phyloP scores from a whole-genome alignment of 306 rosid species.

The Vigna trinervia region DNA sequence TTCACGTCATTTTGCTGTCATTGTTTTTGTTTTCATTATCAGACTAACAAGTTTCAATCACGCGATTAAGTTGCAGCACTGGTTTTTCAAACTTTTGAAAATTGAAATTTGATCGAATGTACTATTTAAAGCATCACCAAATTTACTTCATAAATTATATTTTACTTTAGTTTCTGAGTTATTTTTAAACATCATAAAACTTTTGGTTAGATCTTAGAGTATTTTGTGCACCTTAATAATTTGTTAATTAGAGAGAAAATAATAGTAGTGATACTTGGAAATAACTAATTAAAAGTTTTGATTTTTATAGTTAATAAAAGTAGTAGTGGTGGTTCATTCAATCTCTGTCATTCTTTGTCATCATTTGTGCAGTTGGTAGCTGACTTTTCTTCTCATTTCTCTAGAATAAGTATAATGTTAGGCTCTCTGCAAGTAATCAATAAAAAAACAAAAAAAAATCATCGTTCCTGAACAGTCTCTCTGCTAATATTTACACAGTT shows the following conservation, averaged over 20 bases:
- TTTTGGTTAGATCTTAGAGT: too few relatives aligned
- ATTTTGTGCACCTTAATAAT: too few relatives aligned
- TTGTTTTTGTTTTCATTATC: neutral
- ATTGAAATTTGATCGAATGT: neutral
- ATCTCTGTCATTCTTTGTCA: constrained; percentile 19
- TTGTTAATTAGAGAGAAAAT: too few relatives aligned
- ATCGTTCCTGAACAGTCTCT: neutral
- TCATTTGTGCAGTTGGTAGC: constrained; percentile 32
- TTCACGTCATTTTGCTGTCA: neutral
- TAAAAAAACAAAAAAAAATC: neutral
- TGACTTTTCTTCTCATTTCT: constrained; percentile 35
- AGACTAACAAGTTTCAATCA: neutral
- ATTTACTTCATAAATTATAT: too few relatives aligned
- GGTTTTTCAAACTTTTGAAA: too few relatives aligned
- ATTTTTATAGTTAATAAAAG: neutral
- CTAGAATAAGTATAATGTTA: neutral
- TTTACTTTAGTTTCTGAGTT: too few relatives aligned
- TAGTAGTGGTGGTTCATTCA: constrained; percentile 2
- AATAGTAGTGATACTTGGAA: too few relatives aligned
- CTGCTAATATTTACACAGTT: constrained; percentile 5
- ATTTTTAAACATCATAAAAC: too few relatives aligned
- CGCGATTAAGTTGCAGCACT: neutral
- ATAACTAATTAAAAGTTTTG: too few relatives aligned
- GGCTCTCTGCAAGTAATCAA: neutral
- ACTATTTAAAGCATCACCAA: too few relatives aligned